phyloP scores from a whole-genome alignment of 2,329 filamentous ascomycete species.

The Epichloe gansuensis region DNA sequence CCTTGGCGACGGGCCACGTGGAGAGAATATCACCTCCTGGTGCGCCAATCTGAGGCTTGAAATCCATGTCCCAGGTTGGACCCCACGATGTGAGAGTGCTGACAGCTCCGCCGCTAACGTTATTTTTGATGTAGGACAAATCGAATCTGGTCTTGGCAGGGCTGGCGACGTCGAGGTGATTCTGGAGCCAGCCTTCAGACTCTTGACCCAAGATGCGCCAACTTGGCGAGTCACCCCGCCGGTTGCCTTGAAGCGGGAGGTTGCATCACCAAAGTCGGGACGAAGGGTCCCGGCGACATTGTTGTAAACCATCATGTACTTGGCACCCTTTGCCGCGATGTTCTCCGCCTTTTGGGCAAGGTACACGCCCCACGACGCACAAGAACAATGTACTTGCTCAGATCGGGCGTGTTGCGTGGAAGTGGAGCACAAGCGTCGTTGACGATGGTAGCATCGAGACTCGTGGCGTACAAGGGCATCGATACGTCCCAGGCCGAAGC shows the following conservation, averaged over 20 bases:
- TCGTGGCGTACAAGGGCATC: conserved; percentile 16
- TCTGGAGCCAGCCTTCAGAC: conserved; percentile 24
- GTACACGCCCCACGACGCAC: conserved; percentile 27
- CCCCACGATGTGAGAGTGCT: conserved; percentile 46
- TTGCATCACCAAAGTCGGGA: conserved; percentile 10
- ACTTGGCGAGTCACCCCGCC: conserved; percentile 27
- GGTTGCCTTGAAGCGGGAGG: conserved; percentile 16
- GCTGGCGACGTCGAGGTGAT: conserved; percentile 12
- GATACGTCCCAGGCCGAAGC: conserved; percentile 3
- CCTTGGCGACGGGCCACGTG: conserved; percentile 34
- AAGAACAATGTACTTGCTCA: conserved; percentile 40
- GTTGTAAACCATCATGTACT: conserved; percentile 52
- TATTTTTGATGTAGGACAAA: conserved; percentile 5
- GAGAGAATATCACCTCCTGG: conserved; percentile 46
- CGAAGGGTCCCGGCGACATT: conserved; percentile 24
- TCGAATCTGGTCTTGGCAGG: neutral
- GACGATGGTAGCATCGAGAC: conserved; percentile 22
- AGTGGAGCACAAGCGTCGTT: conserved; percentile 21
- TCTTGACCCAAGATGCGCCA: conserved; percentile 28
- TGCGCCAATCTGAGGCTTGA: conserved; percentile 43
- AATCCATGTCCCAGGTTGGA: conserved; percentile 43
- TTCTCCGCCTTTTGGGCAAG: neutral
- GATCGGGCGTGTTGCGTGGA: conserved; percentile 36
- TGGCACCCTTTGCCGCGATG: conserved; percentile 32
- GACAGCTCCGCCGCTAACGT: conserved; percentile 33